Conservation (phyloP, 1,284 basidiomycete genomes). For the Ceratobasidium sp. region DNA sequence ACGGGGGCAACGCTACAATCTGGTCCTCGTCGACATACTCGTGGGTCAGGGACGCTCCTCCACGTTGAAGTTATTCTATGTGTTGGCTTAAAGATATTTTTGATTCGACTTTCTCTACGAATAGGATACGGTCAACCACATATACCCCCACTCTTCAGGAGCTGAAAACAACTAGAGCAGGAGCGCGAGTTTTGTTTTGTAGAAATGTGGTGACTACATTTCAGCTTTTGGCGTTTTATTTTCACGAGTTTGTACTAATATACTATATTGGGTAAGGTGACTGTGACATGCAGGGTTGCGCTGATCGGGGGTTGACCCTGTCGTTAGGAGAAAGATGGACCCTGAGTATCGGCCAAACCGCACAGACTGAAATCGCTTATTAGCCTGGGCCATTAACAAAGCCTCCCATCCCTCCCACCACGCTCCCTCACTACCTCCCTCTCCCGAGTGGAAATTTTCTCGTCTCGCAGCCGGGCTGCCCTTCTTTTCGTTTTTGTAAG, state of each 20-base stretch:
- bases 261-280: conserved; percentile 16
- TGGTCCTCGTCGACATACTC: too few species aligned
- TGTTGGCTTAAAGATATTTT: too few species aligned
- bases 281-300: conserved; percentile 3
- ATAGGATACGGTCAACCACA: too few species aligned
- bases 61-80: too few species aligned
- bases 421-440: conserved; percentile 15
- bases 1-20: too few species aligned
- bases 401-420: conserved; percentile 21
- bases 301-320: conserved; percentile 22
- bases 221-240: too few species aligned
- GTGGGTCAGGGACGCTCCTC: too few species aligned
- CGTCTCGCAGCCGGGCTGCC: conserved; percentile 33
- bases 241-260: background rate
- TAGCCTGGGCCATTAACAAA: background rate
- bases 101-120: too few species aligned
- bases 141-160: too few species aligned
- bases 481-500: conserved; percentile 37
- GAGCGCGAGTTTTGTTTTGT: too few species aligned
- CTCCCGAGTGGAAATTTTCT: background rate
- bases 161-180: too few species aligned
- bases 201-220: too few species aligned
- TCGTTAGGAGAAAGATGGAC: conserved; percentile 31
- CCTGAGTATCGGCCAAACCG: conserved; percentile 35
- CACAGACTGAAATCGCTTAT: conserved; percentile 16